A percentile compares a stretch with the other conserved stretches of the same genome.
Conservation (phyloP, 345 rosid species). For the Pugionium cornutum region DNA sequence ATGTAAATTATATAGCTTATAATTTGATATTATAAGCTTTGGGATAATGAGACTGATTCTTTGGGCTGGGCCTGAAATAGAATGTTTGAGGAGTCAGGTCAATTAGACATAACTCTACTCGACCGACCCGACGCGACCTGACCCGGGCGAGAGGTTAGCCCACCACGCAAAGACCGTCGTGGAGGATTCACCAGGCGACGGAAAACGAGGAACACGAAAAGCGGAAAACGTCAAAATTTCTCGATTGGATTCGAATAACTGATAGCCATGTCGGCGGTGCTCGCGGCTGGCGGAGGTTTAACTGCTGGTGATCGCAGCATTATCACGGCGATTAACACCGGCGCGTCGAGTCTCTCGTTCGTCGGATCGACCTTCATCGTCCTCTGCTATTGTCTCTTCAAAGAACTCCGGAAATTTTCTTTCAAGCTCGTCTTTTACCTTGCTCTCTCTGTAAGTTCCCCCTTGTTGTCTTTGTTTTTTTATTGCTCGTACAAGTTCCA, state of each 20-base stretch:
- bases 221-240: slow-evolving; percentile 10
- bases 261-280: slow-evolving; percentile 32
- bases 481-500: not conserved
- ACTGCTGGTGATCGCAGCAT: slow-evolving; percentile 57
- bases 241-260: slow-evolving; percentile 15
- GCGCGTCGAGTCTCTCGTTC: slow-evolving; percentile 79
- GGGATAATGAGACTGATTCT: not conserved
- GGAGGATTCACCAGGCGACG: slow-evolving; percentile 29
- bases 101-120: slow-evolving; percentile 1
- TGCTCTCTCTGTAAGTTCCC: slow-evolving; percentile 66
- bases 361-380: slow-evolving; percentile 90
- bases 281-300: slow-evolving; percentile 47
- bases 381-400: slow-evolving; percentile 83
- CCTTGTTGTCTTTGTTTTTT: not conserved
- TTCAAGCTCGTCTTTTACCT: slow-evolving; percentile 98
- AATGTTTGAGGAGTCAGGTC: not conserved
- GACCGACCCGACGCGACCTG: slow-evolving; percentile 1
- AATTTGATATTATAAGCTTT: not conserved
- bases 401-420: slow-evolving; percentile 93
- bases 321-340: slow-evolving; percentile 61
- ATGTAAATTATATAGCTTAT: too few species aligned
- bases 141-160: slow-evolving; percentile 24
- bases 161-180: slow-evolving; percentile 35
- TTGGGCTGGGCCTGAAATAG: slow-evolving; percentile 30
- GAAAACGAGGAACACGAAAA: slow-evolving; percentile 27